Evolutionary conservation across 805 yeast species (phyloP).

Genomic region (Torulaspora indica): DNA sequence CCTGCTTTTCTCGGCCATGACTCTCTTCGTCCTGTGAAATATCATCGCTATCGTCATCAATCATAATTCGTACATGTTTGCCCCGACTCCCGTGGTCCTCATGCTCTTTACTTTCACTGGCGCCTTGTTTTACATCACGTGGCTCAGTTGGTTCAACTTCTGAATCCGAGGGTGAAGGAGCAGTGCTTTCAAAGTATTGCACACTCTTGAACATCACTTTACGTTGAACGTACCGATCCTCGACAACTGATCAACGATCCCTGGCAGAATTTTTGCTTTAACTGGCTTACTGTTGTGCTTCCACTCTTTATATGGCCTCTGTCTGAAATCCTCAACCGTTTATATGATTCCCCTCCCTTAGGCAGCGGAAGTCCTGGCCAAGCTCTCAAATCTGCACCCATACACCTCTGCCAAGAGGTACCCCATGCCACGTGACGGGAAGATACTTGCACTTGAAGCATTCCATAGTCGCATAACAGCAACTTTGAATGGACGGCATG

Average conservation of each 20-base stretch:
- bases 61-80: slow-evolving; percentile 19
- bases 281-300: neutral
- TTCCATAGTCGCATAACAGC: no score
- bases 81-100: slow-evolving; percentile 4
- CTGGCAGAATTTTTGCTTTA: neutral
- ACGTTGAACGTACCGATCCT: neutral
- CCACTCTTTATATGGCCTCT: neutral
- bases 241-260: neutral
- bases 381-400: neutral
- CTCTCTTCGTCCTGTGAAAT: slow-evolving; percentile 1
- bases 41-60: slow-evolving; percentile 7
- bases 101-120: neutral
- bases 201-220: slow-evolving; percentile 22
- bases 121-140: slow-evolving; percentile 1
- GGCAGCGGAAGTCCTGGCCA: neutral
- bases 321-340: neutral
- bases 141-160: slow-evolving; percentile 23
- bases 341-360: slow-evolving; percentile 6
- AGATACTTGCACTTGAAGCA: no score
- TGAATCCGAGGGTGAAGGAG: slow-evolving; percentile 22
- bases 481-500: no score
- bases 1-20: slow-evolving; percentile 3
- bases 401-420: neutral
- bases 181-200: slow-evolving; percentile 18
- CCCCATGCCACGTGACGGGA: slow-evolving; percentile 1